These are phyloP conservation scores for Pseudovirgaria hyperparasitica DNA, from an alignment of 2,329 filamentous ascomycete genomes.

Conservation along the genomic window DNA sequence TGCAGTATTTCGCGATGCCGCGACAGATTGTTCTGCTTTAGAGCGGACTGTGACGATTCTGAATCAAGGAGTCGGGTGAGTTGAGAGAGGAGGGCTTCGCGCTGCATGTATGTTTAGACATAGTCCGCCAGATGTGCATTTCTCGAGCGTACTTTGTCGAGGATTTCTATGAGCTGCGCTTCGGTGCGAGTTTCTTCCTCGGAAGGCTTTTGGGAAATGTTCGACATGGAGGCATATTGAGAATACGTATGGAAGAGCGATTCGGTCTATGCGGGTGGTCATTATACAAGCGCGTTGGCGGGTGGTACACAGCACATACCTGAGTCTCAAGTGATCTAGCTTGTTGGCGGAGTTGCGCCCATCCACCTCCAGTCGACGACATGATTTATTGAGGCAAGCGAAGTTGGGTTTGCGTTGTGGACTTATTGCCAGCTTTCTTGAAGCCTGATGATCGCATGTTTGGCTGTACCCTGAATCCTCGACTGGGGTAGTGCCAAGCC, in stretches of 20 bases:
- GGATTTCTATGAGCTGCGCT: slow-evolving; percentile 66
- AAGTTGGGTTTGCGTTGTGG: too few species aligned
- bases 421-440: too few species aligned
- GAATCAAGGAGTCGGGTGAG: slow-evolving; percentile 85
- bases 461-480: too few species aligned
- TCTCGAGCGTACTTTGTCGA: slow-evolving; percentile 55
- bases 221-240: slow-evolving; percentile 71
- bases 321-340: slow-evolving; percentile 80
- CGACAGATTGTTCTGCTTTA: slow-evolving; percentile 94
- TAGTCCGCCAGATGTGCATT: slow-evolving; percentile 5
- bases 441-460: too few species aligned
- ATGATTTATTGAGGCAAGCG: too few species aligned
- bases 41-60: slow-evolving; percentile 77
- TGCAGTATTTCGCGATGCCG: slow-evolving; percentile 82
- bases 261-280: slow-evolving; percentile 54
- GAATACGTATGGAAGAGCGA: slow-evolving; percentile 74
- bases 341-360: slow-evolving; percentile 91
- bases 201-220: slow-evolving; percentile 69
- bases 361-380: slow-evolving; percentile 41
- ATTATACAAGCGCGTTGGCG: too few species aligned
- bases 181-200: slow-evolving; percentile 75
- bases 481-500: too few species aligned
- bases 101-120: slow-evolving; percentile 36
- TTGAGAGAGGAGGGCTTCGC: slow-evolving; percentile 69
- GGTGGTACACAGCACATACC: slow-evolving; percentile 37